Conservation (phyloP, 2,329 filamentous ascomycete species). For the Purpureocillium takamizusanense region DNA sequence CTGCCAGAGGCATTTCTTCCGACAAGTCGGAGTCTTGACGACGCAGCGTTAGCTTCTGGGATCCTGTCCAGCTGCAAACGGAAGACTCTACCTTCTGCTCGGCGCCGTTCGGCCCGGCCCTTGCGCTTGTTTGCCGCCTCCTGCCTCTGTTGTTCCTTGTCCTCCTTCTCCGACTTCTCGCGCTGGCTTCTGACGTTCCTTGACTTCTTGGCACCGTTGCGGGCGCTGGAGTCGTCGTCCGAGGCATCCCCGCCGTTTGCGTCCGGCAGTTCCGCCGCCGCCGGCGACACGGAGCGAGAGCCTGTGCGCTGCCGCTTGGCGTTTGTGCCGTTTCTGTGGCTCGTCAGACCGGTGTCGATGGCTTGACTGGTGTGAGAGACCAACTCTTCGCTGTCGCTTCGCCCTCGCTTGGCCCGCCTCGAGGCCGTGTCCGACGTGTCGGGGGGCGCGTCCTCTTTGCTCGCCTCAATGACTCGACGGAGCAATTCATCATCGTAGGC, state of each 20-base stretch:
- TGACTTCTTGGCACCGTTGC: slow-evolving; percentile 50
- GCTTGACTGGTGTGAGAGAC: slow-evolving; percentile 26
- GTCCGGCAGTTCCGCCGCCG: slow-evolving; percentile 33
- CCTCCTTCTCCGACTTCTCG: slow-evolving; percentile 59
- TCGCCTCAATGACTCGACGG: slow-evolving; percentile 85
- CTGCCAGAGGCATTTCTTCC: slow-evolving; percentile 53
- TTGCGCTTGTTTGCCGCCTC: slow-evolving; percentile 76
- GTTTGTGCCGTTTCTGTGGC: slow-evolving; percentile 55
- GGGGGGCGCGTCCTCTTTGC: slow-evolving; percentile 66
- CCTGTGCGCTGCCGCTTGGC: slow-evolving; percentile 77
- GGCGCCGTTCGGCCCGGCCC: slow-evolving; percentile 69
- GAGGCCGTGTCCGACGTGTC: slow-evolving; percentile 40
- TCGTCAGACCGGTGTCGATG: slow-evolving; percentile 15
- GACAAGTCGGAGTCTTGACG: slow-evolving; percentile 59
- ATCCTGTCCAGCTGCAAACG: neutral
- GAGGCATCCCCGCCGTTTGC: slow-evolving; percentile 51
- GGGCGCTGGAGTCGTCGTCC: slow-evolving; percentile 54
- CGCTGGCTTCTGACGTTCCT: slow-evolving; percentile 51
- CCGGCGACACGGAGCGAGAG: slow-evolving; percentile 61
- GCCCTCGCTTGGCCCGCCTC: slow-evolving; percentile 69
- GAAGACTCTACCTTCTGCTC: slow-evolving; percentile 60
- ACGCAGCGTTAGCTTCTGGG: slow-evolving; percentile 7
- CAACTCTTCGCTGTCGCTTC: slow-evolving; percentile 92
- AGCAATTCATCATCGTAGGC: slow-evolving; percentile 92
- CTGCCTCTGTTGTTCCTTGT: slow-evolving; percentile 62